phyloP scores from a whole-genome alignment of 1,284 basidiomycete species.

The Marasmius fiardii region DNA sequence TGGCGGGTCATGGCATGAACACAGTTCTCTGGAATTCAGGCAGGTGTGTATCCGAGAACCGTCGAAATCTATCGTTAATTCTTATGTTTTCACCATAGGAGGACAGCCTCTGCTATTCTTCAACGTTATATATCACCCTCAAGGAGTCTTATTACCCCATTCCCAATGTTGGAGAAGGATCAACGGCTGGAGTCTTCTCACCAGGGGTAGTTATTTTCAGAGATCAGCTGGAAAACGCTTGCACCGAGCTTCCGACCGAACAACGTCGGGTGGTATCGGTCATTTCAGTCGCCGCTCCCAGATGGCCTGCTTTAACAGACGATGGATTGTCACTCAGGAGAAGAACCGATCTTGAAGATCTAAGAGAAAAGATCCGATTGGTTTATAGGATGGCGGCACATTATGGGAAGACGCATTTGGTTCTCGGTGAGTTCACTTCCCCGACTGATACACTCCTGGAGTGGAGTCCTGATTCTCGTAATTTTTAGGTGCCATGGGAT shows the following conservation, averaged over 20 bases:
- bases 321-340: constrained; percentile 25
- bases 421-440: constrained; percentile 31
- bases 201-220: constrained; percentile 45
- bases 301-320: constrained; percentile 26
- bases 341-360: constrained; percentile 27
- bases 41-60: constrained; percentile 25
- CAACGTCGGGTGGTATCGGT: constrained; percentile 37
- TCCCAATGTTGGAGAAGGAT: constrained; percentile 40
- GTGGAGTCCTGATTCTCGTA: background rate
- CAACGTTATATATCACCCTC: constrained; percentile 41
- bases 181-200: constrained; percentile 38
- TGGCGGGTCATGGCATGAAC: constrained; percentile 35
- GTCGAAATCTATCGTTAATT: background rate
- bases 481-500: constrained; percentile 40
- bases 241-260: constrained; percentile 29
- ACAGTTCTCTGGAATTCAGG: constrained; percentile 26
- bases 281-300: constrained; percentile 41
- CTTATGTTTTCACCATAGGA: constrained; percentile 25
- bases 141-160: constrained; percentile 41
- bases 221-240: constrained; percentile 39
- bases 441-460: background rate
- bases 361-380: constrained; percentile 39
- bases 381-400: constrained; percentile 41
- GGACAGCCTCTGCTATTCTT: constrained; percentile 44
- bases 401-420: constrained; percentile 32